Evolutionary conservation across 352 stramenopile genomes (phyloP).

Genomic region (Globisporangium okanoganense): DNA sequence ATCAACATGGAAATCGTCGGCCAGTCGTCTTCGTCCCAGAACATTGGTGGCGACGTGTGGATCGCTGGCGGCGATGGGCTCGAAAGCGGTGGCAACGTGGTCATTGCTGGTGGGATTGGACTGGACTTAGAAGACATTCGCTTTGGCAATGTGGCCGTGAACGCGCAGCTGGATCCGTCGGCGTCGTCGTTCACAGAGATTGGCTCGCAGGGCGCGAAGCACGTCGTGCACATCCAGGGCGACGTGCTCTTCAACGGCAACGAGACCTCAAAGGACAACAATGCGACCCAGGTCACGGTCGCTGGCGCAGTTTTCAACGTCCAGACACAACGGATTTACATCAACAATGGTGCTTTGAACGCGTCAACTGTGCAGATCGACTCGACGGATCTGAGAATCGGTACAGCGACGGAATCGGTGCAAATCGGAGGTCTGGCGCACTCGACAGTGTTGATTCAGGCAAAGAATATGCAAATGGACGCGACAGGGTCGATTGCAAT

Average conservation of each 20-base stretch:
- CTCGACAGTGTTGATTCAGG: slow-evolving; percentile 25
- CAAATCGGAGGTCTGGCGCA: slow-evolving; percentile 22
- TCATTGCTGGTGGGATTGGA: slow-evolving; percentile 38
- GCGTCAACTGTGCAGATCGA: slow-evolving; percentile 36
- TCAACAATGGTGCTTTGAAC: slow-evolving; percentile 39
- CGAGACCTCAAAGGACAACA: slow-evolving; percentile 25
- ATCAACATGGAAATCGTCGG: slow-evolving; percentile 50
- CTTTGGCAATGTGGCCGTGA: slow-evolving; percentile 50
- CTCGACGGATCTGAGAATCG: slow-evolving; percentile 36
- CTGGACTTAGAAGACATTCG: slow-evolving; percentile 19
- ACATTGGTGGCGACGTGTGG: slow-evolving; percentile 45
- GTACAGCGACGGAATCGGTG: slow-evolving; percentile 26
- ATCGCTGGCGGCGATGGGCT: slow-evolving; percentile 51
- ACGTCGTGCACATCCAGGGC: slow-evolving; percentile 54
- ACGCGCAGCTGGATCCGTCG: slow-evolving; percentile 39
- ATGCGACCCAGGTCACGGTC: slow-evolving; percentile 34
- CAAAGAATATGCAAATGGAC: slow-evolving; percentile 22
- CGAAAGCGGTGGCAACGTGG: slow-evolving; percentile 39
- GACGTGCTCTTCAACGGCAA: slow-evolving; percentile 54
- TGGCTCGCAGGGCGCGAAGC: slow-evolving; percentile 40
- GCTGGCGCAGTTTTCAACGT: slow-evolving; percentile 37
- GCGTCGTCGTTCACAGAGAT: slow-evolving; percentile 56
- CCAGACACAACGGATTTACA: slow-evolving; percentile 34
- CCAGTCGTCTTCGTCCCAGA: slow-evolving; percentile 43
- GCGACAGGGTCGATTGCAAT: slow-evolving; percentile 22